These are phyloP conservation scores for Trichocomaceae sp. DNA, from an alignment of 2,329 filamentous ascomycete genomes.

Conservation along the genomic window DNA sequence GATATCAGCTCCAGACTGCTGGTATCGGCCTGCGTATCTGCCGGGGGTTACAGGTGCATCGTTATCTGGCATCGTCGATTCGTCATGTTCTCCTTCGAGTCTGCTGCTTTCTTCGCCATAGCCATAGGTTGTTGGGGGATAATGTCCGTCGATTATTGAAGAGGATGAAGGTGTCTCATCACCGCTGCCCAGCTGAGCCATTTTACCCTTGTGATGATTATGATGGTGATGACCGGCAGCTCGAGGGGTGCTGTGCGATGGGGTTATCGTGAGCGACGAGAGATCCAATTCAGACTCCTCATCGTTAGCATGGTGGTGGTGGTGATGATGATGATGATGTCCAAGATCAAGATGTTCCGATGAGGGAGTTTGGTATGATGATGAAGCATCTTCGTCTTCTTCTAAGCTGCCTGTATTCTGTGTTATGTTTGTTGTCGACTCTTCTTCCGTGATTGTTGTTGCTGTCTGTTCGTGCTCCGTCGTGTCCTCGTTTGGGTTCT, in stretches of 20 bases:
- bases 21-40: conserved; percentile 22
- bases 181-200: conserved; percentile 23
- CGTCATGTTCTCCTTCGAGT: conserved; percentile 21
- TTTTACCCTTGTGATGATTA: conserved; percentile 13
- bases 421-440: conserved; percentile 51
- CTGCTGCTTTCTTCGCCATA: conserved; percentile 48
- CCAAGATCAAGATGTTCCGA: conserved; percentile 25
- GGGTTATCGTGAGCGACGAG: conserved; percentile 37
- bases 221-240: conserved; percentile 17
- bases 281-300: conserved; percentile 42
- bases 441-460: conserved; percentile 39
- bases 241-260: conserved; percentile 43
- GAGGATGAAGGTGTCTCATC: conserved; percentile 48
- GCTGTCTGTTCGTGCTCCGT: conserved; percentile 45
- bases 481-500: conserved; percentile 58
- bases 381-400: conserved; percentile 19
- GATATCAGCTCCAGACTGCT: conserved; percentile 39
- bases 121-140: background rate
- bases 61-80: conserved; percentile 30
- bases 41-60: conserved; percentile 31
- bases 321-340: conserved; percentile 19
- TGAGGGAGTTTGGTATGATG: conserved; percentile 37
- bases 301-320: conserved; percentile 16
- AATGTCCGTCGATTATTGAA: conserved; percentile 36
- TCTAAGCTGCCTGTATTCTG: conserved; percentile 33